Conservation (phyloP, 441 rosid genomes). For the Populus tomentosa region DNA sequence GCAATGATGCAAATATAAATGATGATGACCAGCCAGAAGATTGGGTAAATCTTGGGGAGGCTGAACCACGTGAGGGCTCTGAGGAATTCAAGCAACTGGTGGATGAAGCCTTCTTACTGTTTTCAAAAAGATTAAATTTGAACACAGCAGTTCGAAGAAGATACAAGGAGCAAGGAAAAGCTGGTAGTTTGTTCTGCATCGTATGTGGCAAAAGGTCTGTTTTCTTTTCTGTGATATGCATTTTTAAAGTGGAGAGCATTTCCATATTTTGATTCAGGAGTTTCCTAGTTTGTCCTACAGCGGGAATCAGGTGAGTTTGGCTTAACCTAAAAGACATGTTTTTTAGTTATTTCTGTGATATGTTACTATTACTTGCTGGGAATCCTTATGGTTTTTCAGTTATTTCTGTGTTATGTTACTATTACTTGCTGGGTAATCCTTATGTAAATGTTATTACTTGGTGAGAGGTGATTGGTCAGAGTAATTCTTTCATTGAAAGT, state of each 20-base stretch:
- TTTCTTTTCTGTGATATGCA: slow-evolving; percentile 28
- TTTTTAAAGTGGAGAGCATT: slow-evolving; percentile 16
- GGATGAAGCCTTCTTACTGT: slow-evolving; percentile 46
- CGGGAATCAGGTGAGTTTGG: slow-evolving; percentile 3
- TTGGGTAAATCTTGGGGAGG: slow-evolving; percentile 24
- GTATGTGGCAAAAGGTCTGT: slow-evolving; percentile 60
- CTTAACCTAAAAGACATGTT: background rate
- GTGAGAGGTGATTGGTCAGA: background rate
- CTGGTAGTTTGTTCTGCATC: slow-evolving; percentile 65
- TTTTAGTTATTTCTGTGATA: background rate
- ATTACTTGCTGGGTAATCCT: background rate
- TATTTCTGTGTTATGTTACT: too few species aligned
- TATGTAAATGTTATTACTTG: background rate
- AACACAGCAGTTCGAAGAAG: slow-evolving; percentile 42
- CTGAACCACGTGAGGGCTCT: slow-evolving; percentile 44
- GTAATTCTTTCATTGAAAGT: background rate
- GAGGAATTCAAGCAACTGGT: slow-evolving; percentile 59
- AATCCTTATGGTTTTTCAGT: too few species aligned
- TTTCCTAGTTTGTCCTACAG: slow-evolving; percentile 15
- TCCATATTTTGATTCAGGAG: slow-evolving; percentile 24
- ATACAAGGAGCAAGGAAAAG: slow-evolving; percentile 59
- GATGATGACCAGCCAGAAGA: slow-evolving; percentile 36
- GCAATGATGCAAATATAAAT: slow-evolving; percentile 31
- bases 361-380: too few species aligned
- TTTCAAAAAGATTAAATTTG: slow-evolving; percentile 45